A percentile compares a stretch with the other conserved stretches of the same genome.
These are phyloP conservation scores for Hyaloperonospora arabidopsidis DNA, from an alignment of 352 stramenopile genomes.

Conservation along the genomic window DNA sequence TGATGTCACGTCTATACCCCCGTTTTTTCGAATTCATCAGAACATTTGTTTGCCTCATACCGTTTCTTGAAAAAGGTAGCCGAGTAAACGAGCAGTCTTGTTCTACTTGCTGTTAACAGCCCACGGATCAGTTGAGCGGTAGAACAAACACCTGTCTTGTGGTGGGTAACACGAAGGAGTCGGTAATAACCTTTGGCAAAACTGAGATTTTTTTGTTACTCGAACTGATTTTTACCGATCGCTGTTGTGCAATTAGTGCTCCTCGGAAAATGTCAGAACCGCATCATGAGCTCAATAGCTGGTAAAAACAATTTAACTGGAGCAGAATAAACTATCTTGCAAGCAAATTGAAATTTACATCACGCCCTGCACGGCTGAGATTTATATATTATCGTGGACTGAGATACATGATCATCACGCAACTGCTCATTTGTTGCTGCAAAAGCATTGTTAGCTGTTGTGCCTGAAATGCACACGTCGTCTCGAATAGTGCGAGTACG, in stretches of 20 bases:
- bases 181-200: conserved; percentile 82
- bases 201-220: conserved; percentile 68
- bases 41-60: conserved; percentile 11
- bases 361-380: conserved; percentile 6
- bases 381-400: conserved; percentile 14
- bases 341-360: background rate
- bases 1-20: conserved; percentile 88
- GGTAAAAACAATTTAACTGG: conserved; percentile 40
- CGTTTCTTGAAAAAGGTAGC: conserved; percentile 18
- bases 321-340: too few species aligned
- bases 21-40: conserved; percentile 67
- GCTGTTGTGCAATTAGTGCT: conserved; percentile 70
- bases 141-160: conserved; percentile 71
- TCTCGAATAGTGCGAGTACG: conserved; percentile 11
- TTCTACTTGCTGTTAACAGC: conserved; percentile 59
- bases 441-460: conserved; percentile 26
- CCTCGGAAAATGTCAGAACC: conserved; percentile 79
- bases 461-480: conserved; percentile 11
- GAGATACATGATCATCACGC: conserved; percentile 3
- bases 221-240: conserved; percentile 58
- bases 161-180: conserved; percentile 79
- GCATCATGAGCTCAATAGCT: conserved; percentile 43
- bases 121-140: conserved; percentile 47
- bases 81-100: conserved; percentile 40
- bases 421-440: conserved; percentile 6